These are phyloP conservation scores for Colletotrichum sp. DNA, from an alignment of 2,329 filamentous ascomycete genomes.

Conservation along the genomic window DNA sequence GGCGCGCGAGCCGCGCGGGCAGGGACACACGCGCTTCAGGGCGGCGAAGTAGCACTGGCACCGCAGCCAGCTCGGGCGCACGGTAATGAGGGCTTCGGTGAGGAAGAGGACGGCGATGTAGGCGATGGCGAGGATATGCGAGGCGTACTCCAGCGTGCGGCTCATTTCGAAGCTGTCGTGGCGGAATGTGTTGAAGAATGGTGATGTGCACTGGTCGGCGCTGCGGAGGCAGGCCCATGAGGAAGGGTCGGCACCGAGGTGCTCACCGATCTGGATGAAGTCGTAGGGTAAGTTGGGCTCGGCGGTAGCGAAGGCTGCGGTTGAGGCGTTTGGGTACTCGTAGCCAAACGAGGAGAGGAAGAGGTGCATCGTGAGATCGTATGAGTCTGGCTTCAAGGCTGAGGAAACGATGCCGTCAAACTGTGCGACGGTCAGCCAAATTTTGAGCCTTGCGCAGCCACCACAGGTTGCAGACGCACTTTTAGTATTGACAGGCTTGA, in stretches of 20 bases:
- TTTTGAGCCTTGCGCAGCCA: neutral
- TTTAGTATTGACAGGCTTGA: neutral
- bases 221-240: slow-evolving; percentile 16
- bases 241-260: neutral
- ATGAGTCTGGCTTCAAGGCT: neutral
- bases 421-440: neutral
- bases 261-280: slow-evolving; percentile 8
- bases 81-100: neutral
- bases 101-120: neutral
- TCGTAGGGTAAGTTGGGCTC: slow-evolving; percentile 3
- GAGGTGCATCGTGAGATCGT: slow-evolving; percentile 15
- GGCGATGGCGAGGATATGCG: neutral
- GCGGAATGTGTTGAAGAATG: slow-evolving; percentile 15
- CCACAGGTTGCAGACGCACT: neutral
- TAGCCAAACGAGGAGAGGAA: slow-evolving; percentile 17
- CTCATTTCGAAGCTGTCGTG: neutral
- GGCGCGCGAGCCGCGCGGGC: slow-evolving; percentile 15
- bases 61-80: slow-evolving; percentile 9
- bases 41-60: slow-evolving; percentile 15
- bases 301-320: neutral
- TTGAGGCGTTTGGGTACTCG: slow-evolving; percentile 6
- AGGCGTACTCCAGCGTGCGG: neutral
- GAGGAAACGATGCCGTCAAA: slow-evolving; percentile 18
- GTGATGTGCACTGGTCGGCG: neutral
- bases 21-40: slow-evolving; percentile 17